Percentiles rank a stretch among this genome's conserved stretches.
These are phyloP conservation scores for Clitopilus hobsonii DNA, from an alignment of 768 basidiomycete species.

Conservation along the genomic window DNA sequence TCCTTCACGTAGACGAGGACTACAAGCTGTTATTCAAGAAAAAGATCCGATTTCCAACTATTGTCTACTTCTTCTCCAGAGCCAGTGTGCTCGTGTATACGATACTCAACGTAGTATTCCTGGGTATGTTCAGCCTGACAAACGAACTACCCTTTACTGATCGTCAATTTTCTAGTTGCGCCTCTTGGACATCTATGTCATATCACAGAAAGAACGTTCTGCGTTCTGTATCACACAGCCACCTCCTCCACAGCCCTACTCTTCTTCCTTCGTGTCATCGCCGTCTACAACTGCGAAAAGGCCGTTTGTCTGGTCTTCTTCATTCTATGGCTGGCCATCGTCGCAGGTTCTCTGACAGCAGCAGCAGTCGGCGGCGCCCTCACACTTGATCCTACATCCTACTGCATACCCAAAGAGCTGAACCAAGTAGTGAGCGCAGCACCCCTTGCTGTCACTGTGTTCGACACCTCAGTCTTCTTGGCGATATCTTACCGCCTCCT, in stretches of 20 bases:
- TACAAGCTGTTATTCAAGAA: slow-evolving; percentile 14
- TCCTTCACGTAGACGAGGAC: slow-evolving; percentile 16
- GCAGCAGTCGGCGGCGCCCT: slow-evolving; percentile 16
- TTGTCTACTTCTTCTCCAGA: slow-evolving; percentile 18
- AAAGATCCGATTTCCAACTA: slow-evolving; percentile 12
- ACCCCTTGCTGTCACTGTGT: slow-evolving; percentile 14
- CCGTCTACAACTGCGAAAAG: slow-evolving; percentile 18
- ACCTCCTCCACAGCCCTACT: slow-evolving; percentile 18
- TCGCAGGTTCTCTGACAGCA: slow-evolving; percentile 19
- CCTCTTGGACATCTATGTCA: neutral
- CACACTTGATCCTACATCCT: slow-evolving; percentile 17
- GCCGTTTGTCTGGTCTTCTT: slow-evolving; percentile 19
- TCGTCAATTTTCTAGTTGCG: neutral
- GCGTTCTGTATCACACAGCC: slow-evolving; percentile 16
- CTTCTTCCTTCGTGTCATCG: slow-evolving; percentile 23
- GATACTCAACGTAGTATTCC: neutral
- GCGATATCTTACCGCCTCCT: slow-evolving; percentile 23
- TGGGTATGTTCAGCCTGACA: neutral
- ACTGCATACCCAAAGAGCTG: slow-evolving; percentile 17
- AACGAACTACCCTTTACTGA: neutral
- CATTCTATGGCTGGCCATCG: slow-evolving; percentile 23
- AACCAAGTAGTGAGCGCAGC: slow-evolving; percentile 12
- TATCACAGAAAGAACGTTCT: neutral
- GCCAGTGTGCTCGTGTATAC: neutral
- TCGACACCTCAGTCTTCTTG: slow-evolving; percentile 25